These are phyloP conservation scores for Magnaporthiopsis poae DNA, from an alignment of 2,329 filamentous ascomycete genomes.

Conservation along the genomic window DNA sequence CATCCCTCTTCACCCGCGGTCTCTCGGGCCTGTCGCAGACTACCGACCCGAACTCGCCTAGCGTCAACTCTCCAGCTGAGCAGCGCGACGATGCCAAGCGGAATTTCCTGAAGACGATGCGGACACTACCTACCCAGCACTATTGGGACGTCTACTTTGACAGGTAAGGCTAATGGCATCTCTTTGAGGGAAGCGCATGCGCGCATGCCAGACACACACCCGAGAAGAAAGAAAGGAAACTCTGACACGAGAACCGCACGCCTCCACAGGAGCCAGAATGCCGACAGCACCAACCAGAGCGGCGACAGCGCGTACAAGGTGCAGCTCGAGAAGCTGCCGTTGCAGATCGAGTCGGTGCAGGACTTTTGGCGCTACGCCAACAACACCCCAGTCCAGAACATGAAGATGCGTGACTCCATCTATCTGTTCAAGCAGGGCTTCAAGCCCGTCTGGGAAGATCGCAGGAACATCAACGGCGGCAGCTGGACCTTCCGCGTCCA, in stretches of 20 bases:
- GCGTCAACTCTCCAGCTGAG: slow-evolving; percentile 58
- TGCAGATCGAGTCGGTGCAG: slow-evolving; percentile 67
- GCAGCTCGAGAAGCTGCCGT: slow-evolving; percentile 52
- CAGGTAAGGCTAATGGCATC: slow-evolving; percentile 28
- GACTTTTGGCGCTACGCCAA: slow-evolving; percentile 79
- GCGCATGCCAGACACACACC: background rate
- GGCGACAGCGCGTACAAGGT: slow-evolving; percentile 38
- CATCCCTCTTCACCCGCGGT: slow-evolving; percentile 51
- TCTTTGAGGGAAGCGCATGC: no score
- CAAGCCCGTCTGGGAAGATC: slow-evolving; percentile 72
- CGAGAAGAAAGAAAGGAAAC: background rate
- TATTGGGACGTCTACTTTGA: slow-evolving; percentile 69
- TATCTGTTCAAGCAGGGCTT: slow-evolving; percentile 74
- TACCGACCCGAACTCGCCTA: slow-evolving; percentile 48
- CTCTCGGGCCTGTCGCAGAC: slow-evolving; percentile 53
- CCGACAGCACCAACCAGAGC: slow-evolving; percentile 32
- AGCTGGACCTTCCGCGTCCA: slow-evolving; percentile 87
- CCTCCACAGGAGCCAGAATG: slow-evolving; percentile 27
- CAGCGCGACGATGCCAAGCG: slow-evolving; percentile 71
- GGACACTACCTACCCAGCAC: slow-evolving; percentile 66
- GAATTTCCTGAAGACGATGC: slow-evolving; percentile 67
- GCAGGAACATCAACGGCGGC: slow-evolving; percentile 74
- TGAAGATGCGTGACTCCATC: slow-evolving; percentile 67
- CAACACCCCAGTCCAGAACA: slow-evolving; percentile 66
- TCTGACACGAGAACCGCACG: background rate